phyloP scores from a whole-genome alignment of 495 filamentous ascomycete genomes.

The Neurospora sp. region DNA sequence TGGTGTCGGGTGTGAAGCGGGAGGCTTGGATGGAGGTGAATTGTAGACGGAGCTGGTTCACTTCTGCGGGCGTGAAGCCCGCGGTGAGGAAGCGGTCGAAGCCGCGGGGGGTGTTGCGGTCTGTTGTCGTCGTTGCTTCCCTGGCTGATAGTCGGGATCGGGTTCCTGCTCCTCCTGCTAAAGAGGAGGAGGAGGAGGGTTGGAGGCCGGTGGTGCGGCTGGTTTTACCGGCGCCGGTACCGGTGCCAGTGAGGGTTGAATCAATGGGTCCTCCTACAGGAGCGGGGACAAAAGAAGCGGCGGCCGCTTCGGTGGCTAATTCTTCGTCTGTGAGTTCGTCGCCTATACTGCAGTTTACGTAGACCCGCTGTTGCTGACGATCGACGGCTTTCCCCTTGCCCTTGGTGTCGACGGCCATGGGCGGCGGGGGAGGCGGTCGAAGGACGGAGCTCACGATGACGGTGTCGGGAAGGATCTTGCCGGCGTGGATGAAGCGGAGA shows the following conservation, averaged over 20 bases:
- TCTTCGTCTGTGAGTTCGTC: conserved; percentile 59
- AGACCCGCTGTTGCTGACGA: conserved; percentile 36
- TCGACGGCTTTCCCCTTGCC: conserved; percentile 18
- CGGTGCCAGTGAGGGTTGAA: neutral
- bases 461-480: conserved; percentile 69
- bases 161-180: neutral
- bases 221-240: neutral
- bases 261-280: conserved; percentile 2
- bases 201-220: conserved; percentile 5
- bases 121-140: conserved; percentile 5
- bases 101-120: conserved; percentile 56
- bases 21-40: conserved; percentile 70
- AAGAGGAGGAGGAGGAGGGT: conserved; percentile 1
- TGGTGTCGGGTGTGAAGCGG: conserved; percentile 72
- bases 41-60: conserved; percentile 71
- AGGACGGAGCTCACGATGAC: conserved; percentile 55
- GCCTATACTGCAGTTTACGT: conserved; percentile 84
- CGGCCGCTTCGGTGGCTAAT: conserved; percentile 54
- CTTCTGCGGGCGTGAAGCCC: conserved; percentile 72
- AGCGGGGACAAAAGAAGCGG: conserved; percentile 30
- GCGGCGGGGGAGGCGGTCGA: conserved; percentile 46
- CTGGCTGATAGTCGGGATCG: too few species aligned
- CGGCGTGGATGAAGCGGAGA: conserved; percentile 79
- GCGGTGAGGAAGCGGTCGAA: conserved; percentile 78
- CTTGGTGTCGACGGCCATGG: conserved; percentile 25